Base-by-base conservation (phyloP, 306 rosid species). In the Rosa multiflora region DNA sequence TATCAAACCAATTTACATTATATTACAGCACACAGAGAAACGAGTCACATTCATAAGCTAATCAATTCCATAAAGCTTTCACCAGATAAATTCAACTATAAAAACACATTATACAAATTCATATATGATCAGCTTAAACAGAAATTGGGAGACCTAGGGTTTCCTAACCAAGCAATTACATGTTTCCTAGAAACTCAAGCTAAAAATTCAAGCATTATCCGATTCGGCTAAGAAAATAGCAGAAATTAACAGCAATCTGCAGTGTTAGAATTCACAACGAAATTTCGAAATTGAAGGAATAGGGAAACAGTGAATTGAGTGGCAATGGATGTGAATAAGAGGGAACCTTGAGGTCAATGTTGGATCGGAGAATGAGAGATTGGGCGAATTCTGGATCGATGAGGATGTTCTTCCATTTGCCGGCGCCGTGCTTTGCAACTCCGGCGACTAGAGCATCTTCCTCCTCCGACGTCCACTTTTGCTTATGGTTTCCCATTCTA, bases 351-450 rank as follows among this genome's bases (percentile, higher is more conserved):
- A 92, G 93, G 85, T 90, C 96, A 67, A 90, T 86, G 84, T 90
- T 92, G 83, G 96, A 88, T 55, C 96, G 96, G 42, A 78, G 78
- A 68, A 86, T 79, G 68, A 92, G 97, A 18, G 73, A 76, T 43
- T 85, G 89, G 5, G 92, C 82, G 5, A 89, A 89, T 0, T 92
- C 87, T 3, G 92, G 91, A 70, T 92, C 97, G 59, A 80, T 81
- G 53, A 88, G 87, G 70, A 90, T 92, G 88, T 85, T 85, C 83
- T 84, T 90, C 97, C 97, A 92, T 78, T 90, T 92, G 8, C 96
- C 96, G 0, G 91, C 85, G 11, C 97, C 96, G 61, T 92, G 93
- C 85, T 90, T 92, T 0, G 89, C 85, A 2, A 90, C 85, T 44
- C 97, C 97, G 5, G 90, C 91, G 13, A 82, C 80, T 1, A 90